Evolutionary conservation across 306 rosid species (phyloP).

Genomic region (Cicer bijugum): DNA sequence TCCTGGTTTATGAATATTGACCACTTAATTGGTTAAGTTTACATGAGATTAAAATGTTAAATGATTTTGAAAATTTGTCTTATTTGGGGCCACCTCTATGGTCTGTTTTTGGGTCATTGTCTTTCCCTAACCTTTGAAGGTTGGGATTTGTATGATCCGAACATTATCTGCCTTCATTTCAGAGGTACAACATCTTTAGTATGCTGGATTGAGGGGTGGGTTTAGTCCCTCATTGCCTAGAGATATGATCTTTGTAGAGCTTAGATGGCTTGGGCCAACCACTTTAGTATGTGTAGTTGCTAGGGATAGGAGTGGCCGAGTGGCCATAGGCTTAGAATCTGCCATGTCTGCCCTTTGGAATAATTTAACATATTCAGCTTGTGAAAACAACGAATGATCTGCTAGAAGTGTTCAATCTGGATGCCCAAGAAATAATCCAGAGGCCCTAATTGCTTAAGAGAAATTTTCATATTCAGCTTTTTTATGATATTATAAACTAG

Average conservation of each 20-base stretch:
- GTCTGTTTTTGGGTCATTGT: background rate
- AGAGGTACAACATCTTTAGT: background rate
- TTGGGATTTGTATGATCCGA: no score
- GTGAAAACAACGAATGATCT: background rate
- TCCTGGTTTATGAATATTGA: constrained; percentile 16
- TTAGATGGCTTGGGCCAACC: constrained; percentile 15
- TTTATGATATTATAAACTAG: background rate
- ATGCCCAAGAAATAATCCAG: background rate
- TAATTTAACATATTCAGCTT: background rate
- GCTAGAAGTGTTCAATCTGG: background rate
- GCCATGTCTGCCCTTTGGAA: background rate
- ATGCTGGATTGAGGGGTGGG: background rate
- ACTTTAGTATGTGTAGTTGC: constrained; percentile 6
- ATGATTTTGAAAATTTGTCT: background rate
- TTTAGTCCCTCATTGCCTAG: background rate
- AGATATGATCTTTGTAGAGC: background rate
- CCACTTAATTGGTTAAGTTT: background rate
- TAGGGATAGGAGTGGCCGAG: constrained; percentile 9
- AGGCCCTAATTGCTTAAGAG: background rate
- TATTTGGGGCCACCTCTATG: background rate
- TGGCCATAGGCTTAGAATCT: background rate
- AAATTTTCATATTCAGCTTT: background rate
- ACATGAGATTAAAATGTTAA: background rate
- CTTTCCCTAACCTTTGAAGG: no score
- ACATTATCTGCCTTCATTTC: background rate